Base-by-base conservation (phyloP, 78 protist genomes). In the Polysphondylium violaceum region DNA sequence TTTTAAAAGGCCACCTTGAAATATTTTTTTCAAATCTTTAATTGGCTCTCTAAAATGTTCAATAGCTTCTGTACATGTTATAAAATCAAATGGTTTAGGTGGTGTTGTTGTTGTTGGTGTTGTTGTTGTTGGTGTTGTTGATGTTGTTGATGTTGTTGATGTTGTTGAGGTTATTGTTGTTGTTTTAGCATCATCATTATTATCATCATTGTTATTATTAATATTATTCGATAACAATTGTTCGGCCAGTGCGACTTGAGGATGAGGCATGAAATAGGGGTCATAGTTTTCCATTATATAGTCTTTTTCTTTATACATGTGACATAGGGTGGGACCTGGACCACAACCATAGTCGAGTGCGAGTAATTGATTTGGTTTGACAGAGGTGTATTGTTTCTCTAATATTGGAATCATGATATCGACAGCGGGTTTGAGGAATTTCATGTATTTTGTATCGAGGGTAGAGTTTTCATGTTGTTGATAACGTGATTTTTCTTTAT, bases 301-400 rank as follows among this genome's bases (percentile, higher is more conserved):
- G 31, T 61, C 31, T 0, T 56, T 7, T 29, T 83, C 73, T 40
- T 55, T 63, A 56, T 69, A 83, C 76, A 83, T 53, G 6, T 58
- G 8, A 5, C 63, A 58, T 12, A 83, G 35, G 6, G 90, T 59
- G 53, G 90, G 79, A 16, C 79, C 78, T 12, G 90, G 90, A 23
- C 90, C 90, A 69, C 90, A 83, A 9, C 90, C 90, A 69, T 83
- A 83, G 19, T 83, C 90, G 1, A 83, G 47, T 31, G 79, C 90
- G 4, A 60, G 14, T n/a, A 50, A 9, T 41, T 35, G 27, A 1
- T 74, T 27, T 0, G 35, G 33, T 36, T 31, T 36, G 2, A 36
- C 21, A 14, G 33, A 11, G 16, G 31, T 29, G 9, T 73, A 16
- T 33, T 55, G 17, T 38, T 68, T 36, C 12, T 43, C 27, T 17